Percentiles rank a stretch among this genome's conserved stretches.
These are phyloP conservation scores for Serendipita sp. DNA, from an alignment of 1,284 basidiomycete species.

Conservation along the genomic window DNA sequence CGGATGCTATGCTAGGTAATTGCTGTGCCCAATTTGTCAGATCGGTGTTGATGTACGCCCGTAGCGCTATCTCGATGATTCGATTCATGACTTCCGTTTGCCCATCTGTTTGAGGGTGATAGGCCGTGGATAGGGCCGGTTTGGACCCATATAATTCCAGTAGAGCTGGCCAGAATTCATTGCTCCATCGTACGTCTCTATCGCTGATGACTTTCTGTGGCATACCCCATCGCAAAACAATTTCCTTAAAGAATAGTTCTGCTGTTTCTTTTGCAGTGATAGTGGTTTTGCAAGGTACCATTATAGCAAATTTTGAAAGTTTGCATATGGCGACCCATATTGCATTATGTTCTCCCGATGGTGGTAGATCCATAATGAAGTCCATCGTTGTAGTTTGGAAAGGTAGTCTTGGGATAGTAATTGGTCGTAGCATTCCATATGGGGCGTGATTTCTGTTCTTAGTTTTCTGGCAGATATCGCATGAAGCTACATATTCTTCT, in stretches of 20 bases:
- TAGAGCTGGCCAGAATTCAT: conserved; percentile 19
- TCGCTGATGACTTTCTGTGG: conserved; percentile 14
- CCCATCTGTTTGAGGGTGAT: conserved; percentile 23
- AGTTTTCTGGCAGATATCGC: conserved; percentile 27
- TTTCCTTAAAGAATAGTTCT: conserved; percentile 13
- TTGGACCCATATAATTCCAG: conserved; percentile 12
- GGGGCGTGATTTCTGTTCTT: conserved; percentile 21
- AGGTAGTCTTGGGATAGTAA: conserved; percentile 25
- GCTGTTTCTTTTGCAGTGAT: conserved; percentile 12
- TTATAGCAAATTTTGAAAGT: conserved; percentile 25
- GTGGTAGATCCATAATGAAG: conserved; percentile 29
- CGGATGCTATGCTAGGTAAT: conserved; percentile 15
- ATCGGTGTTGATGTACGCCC: conserved; percentile 11
- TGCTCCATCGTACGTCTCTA: conserved; percentile 19
- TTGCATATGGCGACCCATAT: conserved; percentile 27
- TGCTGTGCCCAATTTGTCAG: conserved; percentile 17
- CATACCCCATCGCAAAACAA: conserved; percentile 6
- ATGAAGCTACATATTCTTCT: conserved; percentile 18
- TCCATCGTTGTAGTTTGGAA: conserved; percentile 32
- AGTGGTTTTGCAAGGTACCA: conserved; percentile 21
- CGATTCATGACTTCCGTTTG: conserved; percentile 22
- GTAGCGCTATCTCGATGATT: conserved; percentile 13
- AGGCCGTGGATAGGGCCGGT: conserved; percentile 19
- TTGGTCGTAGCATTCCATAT: conserved; percentile 24
- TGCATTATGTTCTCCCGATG: conserved; percentile 21